These are phyloP conservation scores for Zea luxurians DNA, from an alignment of 176 grass and related monocot species.

Conservation along the genomic window DNA sequence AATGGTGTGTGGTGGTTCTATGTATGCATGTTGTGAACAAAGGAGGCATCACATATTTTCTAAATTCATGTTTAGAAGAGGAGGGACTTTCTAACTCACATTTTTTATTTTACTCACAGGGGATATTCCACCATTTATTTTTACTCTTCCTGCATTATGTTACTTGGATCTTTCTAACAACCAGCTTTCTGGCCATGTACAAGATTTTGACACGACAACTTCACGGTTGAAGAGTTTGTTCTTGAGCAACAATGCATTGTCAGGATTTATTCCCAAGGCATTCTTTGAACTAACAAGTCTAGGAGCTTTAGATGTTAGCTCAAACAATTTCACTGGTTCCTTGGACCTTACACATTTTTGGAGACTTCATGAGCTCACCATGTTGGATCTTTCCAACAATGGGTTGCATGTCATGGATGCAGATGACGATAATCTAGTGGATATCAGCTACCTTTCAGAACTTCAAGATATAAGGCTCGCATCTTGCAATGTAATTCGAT, in stretches of 20 bases:
- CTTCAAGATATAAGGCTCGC: background rate
- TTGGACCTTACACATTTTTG: slow-evolving; percentile 18
- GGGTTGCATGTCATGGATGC: slow-evolving; percentile 16
- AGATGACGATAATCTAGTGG: background rate
- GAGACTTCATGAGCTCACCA: background rate
- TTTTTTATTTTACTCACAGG: background rate
- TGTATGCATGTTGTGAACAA: no score
- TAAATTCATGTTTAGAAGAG: no score
- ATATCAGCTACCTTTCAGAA: background rate
- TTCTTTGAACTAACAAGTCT: slow-evolving; percentile 20
- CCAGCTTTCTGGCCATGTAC: background rate
- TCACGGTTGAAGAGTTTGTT: background rate
- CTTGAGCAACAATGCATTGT: background rate
- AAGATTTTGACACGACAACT: background rate
- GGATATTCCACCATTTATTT: background rate
- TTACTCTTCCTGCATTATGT: background rate
- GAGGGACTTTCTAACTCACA: background rate
- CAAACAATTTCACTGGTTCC: slow-evolving; percentile 21
- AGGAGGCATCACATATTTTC: no score
- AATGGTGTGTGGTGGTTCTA: no score
- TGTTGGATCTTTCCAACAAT: slow-evolving; percentile 31
- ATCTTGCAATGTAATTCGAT: slow-evolving; percentile 25
- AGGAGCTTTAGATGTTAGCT: background rate
- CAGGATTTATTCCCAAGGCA: background rate
- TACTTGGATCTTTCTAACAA: background rate